Evolutionary conservation across 257 asterid species (phyloP), one percentile per base, ranked within the genome.

Genomic region (Salvia hispanica): DNA sequence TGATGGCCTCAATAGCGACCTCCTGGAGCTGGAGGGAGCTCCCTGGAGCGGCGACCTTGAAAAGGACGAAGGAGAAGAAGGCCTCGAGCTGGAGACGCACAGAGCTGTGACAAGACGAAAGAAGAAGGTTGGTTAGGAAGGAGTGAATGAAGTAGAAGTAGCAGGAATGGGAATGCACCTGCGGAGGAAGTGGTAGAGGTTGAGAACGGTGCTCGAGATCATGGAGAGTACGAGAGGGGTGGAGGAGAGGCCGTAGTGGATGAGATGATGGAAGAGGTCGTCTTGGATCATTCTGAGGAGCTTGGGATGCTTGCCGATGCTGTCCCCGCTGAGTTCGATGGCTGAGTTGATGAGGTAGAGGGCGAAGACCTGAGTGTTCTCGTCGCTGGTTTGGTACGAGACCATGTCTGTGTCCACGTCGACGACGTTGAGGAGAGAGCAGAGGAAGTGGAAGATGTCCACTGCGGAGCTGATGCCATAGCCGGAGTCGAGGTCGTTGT

Each of bases 221-320:
- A 88, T 88, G 37, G 99, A 93, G 58, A 91, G 62, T 43, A 91
- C 85, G 2, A 93, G 83, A 1, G 99, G 95, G 65, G 86, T 90
- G 0, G 92, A 86, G 50, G 80, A 69, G 0, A 85, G 66, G 0
- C 97, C 99, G 3, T 93, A 91, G 33, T 93, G 95, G 59, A 90
- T 82, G 56, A 93, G 74, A 73, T 93, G 99, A 59, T 93, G 99
- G 73, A 88, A 88, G 36, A 90, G 60, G 54, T 93, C 96, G 37
- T 93, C 99, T 39, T 88, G 99, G 42, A 90, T 84, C 97, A 90
- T 93, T 74, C 99, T 76, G 84, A 90, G 44, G 18, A 90, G 95
- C 69, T 88, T 93, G 6, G 94, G 96, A 47, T 93, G 99, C 57
- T 81, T 86, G 12, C 95, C 95, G 0, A 93, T 85, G 81, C 97